Evolutionary conservation across 257 asterid species (phyloP).

Genomic region (Solanum piurae): DNA sequence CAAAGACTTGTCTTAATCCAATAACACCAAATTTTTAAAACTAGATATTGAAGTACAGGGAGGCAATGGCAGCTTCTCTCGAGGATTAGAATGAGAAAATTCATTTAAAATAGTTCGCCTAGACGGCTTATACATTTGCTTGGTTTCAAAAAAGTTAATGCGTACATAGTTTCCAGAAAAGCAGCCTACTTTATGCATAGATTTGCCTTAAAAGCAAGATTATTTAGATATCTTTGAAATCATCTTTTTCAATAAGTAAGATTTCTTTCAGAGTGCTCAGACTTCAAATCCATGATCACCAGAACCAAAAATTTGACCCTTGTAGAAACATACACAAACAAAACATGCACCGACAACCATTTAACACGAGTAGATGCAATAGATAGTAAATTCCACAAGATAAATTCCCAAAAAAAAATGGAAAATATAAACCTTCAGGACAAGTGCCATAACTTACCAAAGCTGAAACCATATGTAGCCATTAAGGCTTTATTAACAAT

Average conservation of each 20-base stretch:
- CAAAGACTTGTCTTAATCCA: background rate
- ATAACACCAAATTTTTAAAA: background rate
- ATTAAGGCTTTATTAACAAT: slow-evolving; percentile 49
- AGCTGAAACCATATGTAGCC: slow-evolving; percentile 59
- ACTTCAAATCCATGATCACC: background rate
- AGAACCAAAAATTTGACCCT: background rate
- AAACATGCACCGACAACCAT: background rate
- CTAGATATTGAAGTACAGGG: background rate
- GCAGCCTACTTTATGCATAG: background rate
- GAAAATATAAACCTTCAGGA: background rate
- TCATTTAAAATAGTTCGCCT: background rate
- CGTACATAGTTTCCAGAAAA: background rate
- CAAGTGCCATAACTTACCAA: slow-evolving; percentile 19
- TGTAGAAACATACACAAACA: background rate
- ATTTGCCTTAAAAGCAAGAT: background rate
- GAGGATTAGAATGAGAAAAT: background rate
- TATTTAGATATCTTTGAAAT: background rate
- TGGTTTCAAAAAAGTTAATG: background rate
- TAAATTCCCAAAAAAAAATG: background rate
- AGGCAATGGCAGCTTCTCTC: background rate
- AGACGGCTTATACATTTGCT: background rate
- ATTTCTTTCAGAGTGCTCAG: background rate
- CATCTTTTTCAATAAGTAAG: background rate
- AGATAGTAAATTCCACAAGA: background rate
- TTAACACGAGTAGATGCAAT: background rate